A percentile compares a stretch with the other conserved stretches of the same genome.
These are phyloP conservation scores for Fusarium xyrophilum DNA, from an alignment of 2,329 filamentous ascomycete species.

Conservation along the genomic window DNA sequence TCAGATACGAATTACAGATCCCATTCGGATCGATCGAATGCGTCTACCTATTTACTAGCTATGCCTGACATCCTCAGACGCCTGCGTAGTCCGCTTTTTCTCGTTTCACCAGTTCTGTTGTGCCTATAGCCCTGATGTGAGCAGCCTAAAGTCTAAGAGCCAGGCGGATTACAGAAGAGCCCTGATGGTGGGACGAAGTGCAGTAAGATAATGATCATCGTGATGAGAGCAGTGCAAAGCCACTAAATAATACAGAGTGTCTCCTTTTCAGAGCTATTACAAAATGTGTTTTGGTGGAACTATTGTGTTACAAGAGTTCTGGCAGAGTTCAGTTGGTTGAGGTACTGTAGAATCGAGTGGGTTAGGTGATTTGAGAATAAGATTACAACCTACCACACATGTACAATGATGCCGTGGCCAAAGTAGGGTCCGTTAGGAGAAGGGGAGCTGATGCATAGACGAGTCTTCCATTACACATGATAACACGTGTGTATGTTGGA, in stretches of 20 bases:
- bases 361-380: slow-evolving; percentile 13
- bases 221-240: slow-evolving; percentile 8
- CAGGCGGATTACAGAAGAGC: slow-evolving; percentile 25
- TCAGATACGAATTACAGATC: slow-evolving; percentile 12
- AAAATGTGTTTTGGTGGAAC: not conserved
- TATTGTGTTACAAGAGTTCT: slow-evolving; percentile 1
- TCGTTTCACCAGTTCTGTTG: slow-evolving; percentile 30
- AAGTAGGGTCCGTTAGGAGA: not conserved
- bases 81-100: slow-evolving; percentile 14
- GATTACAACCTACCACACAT: slow-evolving; percentile 4
- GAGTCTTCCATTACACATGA: slow-evolving; percentile 7
- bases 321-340: slow-evolving; percentile 1
- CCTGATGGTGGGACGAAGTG: slow-evolving; percentile 16
- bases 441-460: not conserved
- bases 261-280: not conserved
- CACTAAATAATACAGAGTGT: not conserved
- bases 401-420: slow-evolving; percentile 18
- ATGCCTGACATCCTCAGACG: slow-evolving; percentile 7
- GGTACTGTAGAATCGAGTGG: slow-evolving; percentile 11
- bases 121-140: slow-evolving; percentile 8
- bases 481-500: not conserved
- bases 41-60: not conserved
- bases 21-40: slow-evolving; percentile 5
- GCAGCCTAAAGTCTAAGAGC: slow-evolving; percentile 25
- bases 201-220: not conserved